Conservation (phyloP, 257 asterid species). For the Orobanche coerulescens region DNA sequence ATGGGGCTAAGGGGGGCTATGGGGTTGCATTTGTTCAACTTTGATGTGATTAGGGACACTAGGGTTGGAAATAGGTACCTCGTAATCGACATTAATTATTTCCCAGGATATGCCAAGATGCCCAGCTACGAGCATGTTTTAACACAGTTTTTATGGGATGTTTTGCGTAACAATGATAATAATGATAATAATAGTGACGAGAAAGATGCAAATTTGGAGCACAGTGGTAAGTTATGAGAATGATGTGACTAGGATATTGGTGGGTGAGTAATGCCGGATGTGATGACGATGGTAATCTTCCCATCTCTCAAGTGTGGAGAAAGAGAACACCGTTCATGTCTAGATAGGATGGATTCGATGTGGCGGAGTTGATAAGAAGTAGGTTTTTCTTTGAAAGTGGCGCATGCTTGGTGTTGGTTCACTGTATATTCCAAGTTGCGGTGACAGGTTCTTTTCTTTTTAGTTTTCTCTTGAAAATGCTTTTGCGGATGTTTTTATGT, state of each 20-base stretch:
- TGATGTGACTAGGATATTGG: slow-evolving; percentile 33
- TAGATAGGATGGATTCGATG: slow-evolving; percentile 28
- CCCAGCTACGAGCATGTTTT: slow-evolving; percentile 57
- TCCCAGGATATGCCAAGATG: slow-evolving; percentile 80
- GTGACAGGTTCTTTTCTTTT: slow-evolving; percentile 27
- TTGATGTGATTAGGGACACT: slow-evolving; percentile 67
- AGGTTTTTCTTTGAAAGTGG: slow-evolving; percentile 36
- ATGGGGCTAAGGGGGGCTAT: slow-evolving; percentile 47
- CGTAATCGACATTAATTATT: slow-evolving; percentile 66
- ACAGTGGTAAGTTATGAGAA: slow-evolving; percentile 18
- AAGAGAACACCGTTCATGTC: slow-evolving; percentile 35
- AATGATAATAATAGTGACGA: background rate
- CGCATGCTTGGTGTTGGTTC: slow-evolving; percentile 30
- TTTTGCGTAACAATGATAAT: slow-evolving; percentile 26
- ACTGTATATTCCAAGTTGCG: slow-evolving; percentile 49
- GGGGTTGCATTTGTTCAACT: slow-evolving; percentile 52
- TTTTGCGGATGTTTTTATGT: slow-evolving; percentile 25
- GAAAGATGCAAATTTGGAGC: slow-evolving; percentile 13
- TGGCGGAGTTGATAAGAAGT: slow-evolving; percentile 39
- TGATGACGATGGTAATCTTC: slow-evolving; percentile 35
- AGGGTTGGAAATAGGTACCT: slow-evolving; percentile 56
- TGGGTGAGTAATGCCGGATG: slow-evolving; percentile 37
- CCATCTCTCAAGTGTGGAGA: slow-evolving; percentile 39
- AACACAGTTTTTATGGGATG: slow-evolving; percentile 57
- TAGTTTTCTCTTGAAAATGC: slow-evolving; percentile 28